phyloP scores from a whole-genome alignment of 2,329 filamentous ascomycete species.

The Rachicladosporium sp. region DNA sequence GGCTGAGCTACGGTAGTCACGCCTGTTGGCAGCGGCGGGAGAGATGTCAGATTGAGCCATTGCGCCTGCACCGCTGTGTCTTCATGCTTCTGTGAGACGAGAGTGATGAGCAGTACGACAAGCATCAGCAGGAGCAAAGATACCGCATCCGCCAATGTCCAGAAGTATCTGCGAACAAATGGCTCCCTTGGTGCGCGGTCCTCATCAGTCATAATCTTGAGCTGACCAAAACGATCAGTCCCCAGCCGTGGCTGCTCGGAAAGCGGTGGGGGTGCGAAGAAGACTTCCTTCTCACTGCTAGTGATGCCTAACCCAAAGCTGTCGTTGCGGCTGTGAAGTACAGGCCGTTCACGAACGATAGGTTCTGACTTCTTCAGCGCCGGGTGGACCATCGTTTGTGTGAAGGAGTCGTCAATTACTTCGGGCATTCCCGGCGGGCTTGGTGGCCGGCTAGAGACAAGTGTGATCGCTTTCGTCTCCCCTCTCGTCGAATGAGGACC shows the following conservation, averaged over 20 bases:
- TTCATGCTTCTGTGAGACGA: constrained; percentile 30
- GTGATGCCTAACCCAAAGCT: constrained; percentile 16
- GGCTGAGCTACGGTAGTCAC: constrained; percentile 66
- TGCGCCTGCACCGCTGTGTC: constrained; percentile 35
- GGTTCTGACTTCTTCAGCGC: too few species aligned
- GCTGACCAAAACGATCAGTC: constrained; percentile 18
- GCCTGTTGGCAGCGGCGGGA: constrained; percentile 76
- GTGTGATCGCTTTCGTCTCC: too few species aligned
- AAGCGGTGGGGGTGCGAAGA: constrained; percentile 11
- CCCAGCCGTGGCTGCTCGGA: constrained; percentile 14
- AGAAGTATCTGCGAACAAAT: constrained; percentile 20
- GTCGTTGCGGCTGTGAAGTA: constrained; percentile 11
- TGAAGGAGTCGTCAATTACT: too few species aligned
- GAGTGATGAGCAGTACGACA: constrained; percentile 25
- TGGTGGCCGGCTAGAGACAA: too few species aligned
- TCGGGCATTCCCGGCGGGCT: too few species aligned
- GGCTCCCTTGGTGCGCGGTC: constrained; percentile 6
- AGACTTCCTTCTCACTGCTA: constrained; percentile 12
- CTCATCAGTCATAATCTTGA: constrained; percentile 17
- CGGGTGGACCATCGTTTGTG: too few species aligned
- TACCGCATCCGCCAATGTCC: constrained; percentile 18
- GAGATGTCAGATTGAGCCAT: constrained; percentile 79
- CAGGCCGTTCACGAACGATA: not conserved
- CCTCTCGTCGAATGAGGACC: too few species aligned
- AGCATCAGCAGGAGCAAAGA: constrained; percentile 25